Evolutionary conservation across 2,329 filamentous ascomycete genomes (phyloP).

Genomic region (Claviceps sp.): DNA sequence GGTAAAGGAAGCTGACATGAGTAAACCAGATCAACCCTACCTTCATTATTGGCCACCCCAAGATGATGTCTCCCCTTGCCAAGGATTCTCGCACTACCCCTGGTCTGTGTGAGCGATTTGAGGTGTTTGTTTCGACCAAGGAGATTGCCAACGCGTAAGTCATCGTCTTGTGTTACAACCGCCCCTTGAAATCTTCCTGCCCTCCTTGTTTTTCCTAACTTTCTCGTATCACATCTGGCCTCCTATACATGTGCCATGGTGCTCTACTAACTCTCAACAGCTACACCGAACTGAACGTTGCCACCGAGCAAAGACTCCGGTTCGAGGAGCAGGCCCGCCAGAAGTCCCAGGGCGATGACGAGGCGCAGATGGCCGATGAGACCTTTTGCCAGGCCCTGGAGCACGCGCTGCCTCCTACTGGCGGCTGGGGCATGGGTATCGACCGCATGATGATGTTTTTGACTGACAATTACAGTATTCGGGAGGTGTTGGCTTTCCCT

Average conservation of each 20-base stretch:
- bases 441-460: slow-evolving; percentile 92
- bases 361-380: slow-evolving; percentile 92
- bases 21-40: slow-evolving; percentile 55
- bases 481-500: slow-evolving; percentile 91
- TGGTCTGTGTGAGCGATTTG: slow-evolving; percentile 91
- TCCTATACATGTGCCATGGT: not conserved
- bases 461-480: slow-evolving; percentile 85
- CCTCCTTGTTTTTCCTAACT: not conserved
- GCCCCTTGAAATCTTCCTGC: too few species aligned
- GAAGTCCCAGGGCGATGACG: slow-evolving; percentile 93
- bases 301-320: slow-evolving; percentile 81
- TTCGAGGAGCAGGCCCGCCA: slow-evolving; percentile 85
- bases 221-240: not conserved
- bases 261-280: slow-evolving; percentile 7
- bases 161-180: not conserved
- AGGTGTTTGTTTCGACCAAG: slow-evolving; percentile 67
- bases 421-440: slow-evolving; percentile 93
- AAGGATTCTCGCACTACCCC: slow-evolving; percentile 77
- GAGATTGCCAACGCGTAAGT: slow-evolving; percentile 76
- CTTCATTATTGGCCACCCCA: slow-evolving; percentile 46
- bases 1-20: not conserved
- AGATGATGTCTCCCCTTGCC: slow-evolving; percentile 75
- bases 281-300: slow-evolving; percentile 88
- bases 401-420: slow-evolving; percentile 83
- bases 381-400: slow-evolving; percentile 86